Base-by-base conservation (phyloP, 495 filamentous ascomycete genomes). In the Diplogelasinospora grovesii region DNA sequence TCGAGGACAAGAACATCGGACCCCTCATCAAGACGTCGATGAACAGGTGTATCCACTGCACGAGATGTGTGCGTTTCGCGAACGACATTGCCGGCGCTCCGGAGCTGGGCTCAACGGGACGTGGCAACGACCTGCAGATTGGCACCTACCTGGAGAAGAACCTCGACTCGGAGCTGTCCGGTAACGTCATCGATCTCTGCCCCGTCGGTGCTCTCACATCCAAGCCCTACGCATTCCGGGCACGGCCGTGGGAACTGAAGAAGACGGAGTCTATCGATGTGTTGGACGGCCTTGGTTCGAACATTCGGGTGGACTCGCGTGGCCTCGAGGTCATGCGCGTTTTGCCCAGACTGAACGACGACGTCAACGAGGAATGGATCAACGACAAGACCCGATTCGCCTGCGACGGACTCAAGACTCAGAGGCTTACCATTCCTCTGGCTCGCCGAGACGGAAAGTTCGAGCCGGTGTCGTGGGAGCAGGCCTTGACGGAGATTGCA, bases 11-110 rank as follows among this genome's bases (percentile, higher is more conserved):
- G 75, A 97, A 97, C 59, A 95, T 98, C 50, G 92, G 92, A 5
- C 92, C 92, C n/a, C 64, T 98, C 42, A 82, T 98, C 61, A 98
- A 98, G 74, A 98, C 92, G 11, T 97, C 93, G n/a, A 98, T 98
- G 92, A 98, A 97, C 70, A 74, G 92, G 57, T 98, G 92, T 69
- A 98, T 98, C 59, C 92, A 98, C 68, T 98, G 92, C 70, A 97
- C 92, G 50, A 79, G 92, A 56, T 98, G 92, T 66, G 78, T 98
- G 46, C 88, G 92, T 50, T 98, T 98, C 64, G 86, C 92, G 57
- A 98, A 96, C 63, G 92, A 98, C 61, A 74, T 98, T 48, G 92
- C 92, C 21, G 92, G 92, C 48, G 92, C 92, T 33, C 86, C 92
- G 13, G 92, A 98, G 62, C 71, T 98, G 46, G 92, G 92, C 50